Percentiles rank a stretch among this genome's conserved stretches.
Evolutionary conservation across 371 early-diverging fungal genomes (phyloP).

Genomic region (Mortierella sp.): DNA sequence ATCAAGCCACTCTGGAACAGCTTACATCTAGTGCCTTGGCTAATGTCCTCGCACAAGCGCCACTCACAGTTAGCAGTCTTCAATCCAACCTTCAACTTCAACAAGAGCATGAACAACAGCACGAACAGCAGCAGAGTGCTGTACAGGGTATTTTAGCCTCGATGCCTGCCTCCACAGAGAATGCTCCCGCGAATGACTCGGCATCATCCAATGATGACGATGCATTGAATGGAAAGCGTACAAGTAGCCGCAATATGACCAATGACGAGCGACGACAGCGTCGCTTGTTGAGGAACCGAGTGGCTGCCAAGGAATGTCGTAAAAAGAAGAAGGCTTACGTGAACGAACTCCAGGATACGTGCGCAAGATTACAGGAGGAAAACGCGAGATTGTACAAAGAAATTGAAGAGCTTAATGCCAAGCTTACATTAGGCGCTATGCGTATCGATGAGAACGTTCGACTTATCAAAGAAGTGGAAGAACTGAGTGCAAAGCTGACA

Average conservation of each 20-base stretch:
- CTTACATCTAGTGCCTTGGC: slow-evolving; percentile 54
- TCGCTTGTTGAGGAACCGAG: slow-evolving; percentile 78
- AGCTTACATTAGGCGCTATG: slow-evolving; percentile 72
- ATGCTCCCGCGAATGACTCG: slow-evolving; percentile 21
- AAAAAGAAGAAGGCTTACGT: slow-evolving; percentile 87
- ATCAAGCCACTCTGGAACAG: slow-evolving; percentile 53
- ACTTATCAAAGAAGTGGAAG: slow-evolving; percentile 74
- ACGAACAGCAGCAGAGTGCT: slow-evolving; percentile 34
- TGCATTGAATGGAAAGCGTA: slow-evolving; percentile 39
- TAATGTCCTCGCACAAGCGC: slow-evolving; percentile 49
- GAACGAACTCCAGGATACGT: slow-evolving; percentile 77
- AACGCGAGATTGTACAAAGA: slow-evolving; percentile 71
- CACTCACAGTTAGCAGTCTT: slow-evolving; percentile 23
- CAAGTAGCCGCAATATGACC: slow-evolving; percentile 60
- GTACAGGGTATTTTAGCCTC: slow-evolving; percentile 40
- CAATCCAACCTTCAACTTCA: slow-evolving; percentile 38
- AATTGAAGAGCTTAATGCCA: slow-evolving; percentile 75
- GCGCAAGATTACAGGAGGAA: slow-evolving; percentile 73
- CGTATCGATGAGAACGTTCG: slow-evolving; percentile 70
- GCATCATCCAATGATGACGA: slow-evolving; percentile 43
- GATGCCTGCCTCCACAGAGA: slow-evolving; percentile 19
- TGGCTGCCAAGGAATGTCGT: slow-evolving; percentile 88
- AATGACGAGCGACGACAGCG: slow-evolving; percentile 84
- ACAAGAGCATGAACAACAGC: slow-evolving; percentile 29
- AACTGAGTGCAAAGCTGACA: slow-evolving; percentile 74